phyloP scores from a whole-genome alignment of 2,329 filamentous ascomycete species.

The Pseudogymnoascus sp. region DNA sequence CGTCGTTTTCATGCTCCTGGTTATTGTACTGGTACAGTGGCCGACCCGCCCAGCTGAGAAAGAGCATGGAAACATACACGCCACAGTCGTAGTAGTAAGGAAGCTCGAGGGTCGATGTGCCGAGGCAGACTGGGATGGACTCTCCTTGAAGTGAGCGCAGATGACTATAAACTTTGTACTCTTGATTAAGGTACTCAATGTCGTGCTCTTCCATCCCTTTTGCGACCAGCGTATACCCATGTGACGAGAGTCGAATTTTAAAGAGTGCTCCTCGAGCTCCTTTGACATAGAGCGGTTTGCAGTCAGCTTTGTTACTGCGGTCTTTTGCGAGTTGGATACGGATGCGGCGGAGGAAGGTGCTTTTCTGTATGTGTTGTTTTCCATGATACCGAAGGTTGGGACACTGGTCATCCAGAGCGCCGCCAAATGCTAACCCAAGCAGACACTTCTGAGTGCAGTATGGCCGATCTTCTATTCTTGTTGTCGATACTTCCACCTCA shows the following conservation, averaged over 20 bases:
- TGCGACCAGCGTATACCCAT: constrained; percentile 15
- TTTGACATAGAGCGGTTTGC: constrained; percentile 21
- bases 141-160: constrained; percentile 25
- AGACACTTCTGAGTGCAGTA: constrained; percentile 27
- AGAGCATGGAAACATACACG: constrained; percentile 27
- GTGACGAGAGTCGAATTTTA: constrained; percentile 23
- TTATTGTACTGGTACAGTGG: constrained; percentile 19
- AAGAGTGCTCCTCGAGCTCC: constrained; percentile 23
- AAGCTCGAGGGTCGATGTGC: constrained; percentile 23
- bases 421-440: constrained; percentile 18
- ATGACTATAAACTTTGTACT: neutral
- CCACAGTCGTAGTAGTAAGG: constrained; percentile 27
- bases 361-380: neutral
- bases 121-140: constrained; percentile 30
- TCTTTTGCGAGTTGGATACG: constrained; percentile 7
- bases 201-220: neutral
- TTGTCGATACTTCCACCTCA: neutral
- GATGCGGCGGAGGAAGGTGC: constrained; percentile 5
- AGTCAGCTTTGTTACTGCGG: constrained; percentile 7
- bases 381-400: constrained; percentile 24
- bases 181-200: neutral
- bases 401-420: constrained; percentile 23
- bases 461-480: constrained; percentile 20
- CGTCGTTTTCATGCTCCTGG: constrained; percentile 6
- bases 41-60: constrained; percentile 28